Base-by-base conservation (phyloP, 2,329 filamentous ascomycete species). In the Pseudogymnoascus pannorum region DNA sequence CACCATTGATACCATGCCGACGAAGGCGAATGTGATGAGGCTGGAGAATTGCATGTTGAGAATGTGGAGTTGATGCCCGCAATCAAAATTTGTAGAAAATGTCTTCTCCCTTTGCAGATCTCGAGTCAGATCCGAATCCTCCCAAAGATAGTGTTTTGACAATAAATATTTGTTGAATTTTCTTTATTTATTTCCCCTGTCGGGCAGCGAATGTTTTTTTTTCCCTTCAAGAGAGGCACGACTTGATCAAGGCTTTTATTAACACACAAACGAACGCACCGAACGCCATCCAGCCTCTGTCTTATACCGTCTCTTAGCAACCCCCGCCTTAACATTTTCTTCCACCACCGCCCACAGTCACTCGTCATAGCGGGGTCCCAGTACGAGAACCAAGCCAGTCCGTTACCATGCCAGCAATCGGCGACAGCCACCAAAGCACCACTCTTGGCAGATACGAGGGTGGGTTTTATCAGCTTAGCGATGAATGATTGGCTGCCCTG, bases 21-120 rank as follows among this genome's bases (percentile, higher is more conserved):
- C 29, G 16, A 58, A n/a, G 54, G 20, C 29, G 33, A 33, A 12
- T 8, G 54, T 16, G 16, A 58, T 9, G 29, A 35, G 16, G 54
- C 14, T 33, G 29, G 54, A 22, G 29, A 58, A 38, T 58, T 58
- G 54, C 54, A 58, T 58, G 5, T 58, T 35, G 44, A 48, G 42
- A 29, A 51, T 51, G 44, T 51, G 2, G 14, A 11, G 44, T 29
- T 51, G 24, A 14, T 51, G 44, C 29, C 14, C 20, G 24, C 14
- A 5, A 51, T 14, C 4, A 51, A 16, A 51, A 9, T 29, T 51
- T 29, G 12, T 7, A 14, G 12, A 51, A 42, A 16, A 51, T n/a
- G 14, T 51, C 4, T 29, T 29, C 14, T 2, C 29, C 11, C 22
- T n/a, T 51, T 48, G 11, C 24, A 48, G 44, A 9, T 14, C 44